Evolutionary conservation across 169 alveolate genomes (phyloP).

Genomic region (Eimeria tenella): DNA sequence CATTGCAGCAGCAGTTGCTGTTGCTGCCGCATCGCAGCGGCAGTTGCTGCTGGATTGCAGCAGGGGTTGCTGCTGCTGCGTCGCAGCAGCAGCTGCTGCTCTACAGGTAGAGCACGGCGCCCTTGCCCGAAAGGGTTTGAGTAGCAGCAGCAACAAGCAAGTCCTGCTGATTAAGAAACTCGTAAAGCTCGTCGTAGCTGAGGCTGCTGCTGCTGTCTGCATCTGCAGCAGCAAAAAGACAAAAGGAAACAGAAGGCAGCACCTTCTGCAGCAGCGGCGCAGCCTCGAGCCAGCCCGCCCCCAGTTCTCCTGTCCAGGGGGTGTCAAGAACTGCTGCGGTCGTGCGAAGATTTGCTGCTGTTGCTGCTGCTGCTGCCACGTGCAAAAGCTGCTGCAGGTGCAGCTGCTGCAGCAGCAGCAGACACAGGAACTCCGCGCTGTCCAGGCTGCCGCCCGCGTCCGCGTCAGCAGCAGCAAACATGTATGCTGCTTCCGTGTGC

Average conservation of each 20-base stretch:
- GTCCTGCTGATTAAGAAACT: background rate
- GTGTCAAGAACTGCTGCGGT: background rate
- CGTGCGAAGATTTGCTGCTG: background rate
- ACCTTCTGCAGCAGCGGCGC: conserved; percentile 27
- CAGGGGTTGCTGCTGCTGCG: background rate
- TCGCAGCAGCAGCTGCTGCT: background rate
- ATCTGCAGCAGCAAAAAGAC: conserved; percentile 47
- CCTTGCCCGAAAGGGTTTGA: background rate
- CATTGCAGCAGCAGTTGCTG: background rate
- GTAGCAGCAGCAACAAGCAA: background rate
- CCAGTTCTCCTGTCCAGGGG: conserved; percentile 13
- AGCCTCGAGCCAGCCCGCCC: conserved; percentile 42
- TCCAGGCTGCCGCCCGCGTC: background rate
- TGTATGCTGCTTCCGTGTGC: background rate
- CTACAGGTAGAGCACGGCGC: background rate
- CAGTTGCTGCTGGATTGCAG: background rate
- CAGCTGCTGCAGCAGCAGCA: conserved; percentile 66
- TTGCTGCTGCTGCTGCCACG: conserved; percentile 26
- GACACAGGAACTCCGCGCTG: background rate
- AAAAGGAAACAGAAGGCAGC: conserved; percentile 2
- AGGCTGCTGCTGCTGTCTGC: background rate
- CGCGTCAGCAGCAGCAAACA: conserved; percentile 18
- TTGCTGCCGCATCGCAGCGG: background rate
- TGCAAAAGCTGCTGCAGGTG: conserved; percentile 44
- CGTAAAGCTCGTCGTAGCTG: background rate